These are phyloP conservation scores for Colletotrichum sp. DNA, from an alignment of 2,329 filamentous ascomycete species.

Conservation along the genomic window DNA sequence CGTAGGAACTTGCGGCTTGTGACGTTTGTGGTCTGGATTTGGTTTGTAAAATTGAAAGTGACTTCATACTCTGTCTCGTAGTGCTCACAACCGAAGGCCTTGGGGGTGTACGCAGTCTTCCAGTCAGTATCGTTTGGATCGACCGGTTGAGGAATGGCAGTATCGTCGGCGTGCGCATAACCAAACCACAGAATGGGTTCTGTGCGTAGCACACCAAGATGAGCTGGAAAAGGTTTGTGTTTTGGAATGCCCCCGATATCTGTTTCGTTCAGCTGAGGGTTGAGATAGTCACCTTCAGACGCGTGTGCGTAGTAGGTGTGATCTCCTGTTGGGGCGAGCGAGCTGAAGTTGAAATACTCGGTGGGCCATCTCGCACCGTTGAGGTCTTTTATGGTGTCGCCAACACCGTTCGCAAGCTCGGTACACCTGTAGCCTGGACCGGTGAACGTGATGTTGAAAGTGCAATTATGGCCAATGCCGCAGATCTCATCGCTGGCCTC, in stretches of 20 bases:
- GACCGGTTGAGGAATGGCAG: constrained; percentile 19
- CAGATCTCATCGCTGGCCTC: constrained; percentile 36
- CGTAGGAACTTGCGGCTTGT: constrained; percentile 23
- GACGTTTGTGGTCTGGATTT: constrained; percentile 28
- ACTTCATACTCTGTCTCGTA: constrained; percentile 37
- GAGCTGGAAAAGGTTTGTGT: constrained; percentile 22
- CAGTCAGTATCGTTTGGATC: constrained; percentile 27
- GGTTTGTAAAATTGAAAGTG: constrained; percentile 29
- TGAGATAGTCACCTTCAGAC: constrained; percentile 31
- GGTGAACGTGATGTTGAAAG: constrained; percentile 35
- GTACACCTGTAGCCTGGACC: constrained; percentile 41
- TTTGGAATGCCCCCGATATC: constrained; percentile 30
- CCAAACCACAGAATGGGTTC: constrained; percentile 42
- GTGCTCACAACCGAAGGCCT: constrained; percentile 38
- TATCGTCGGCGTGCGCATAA: constrained; percentile 30
- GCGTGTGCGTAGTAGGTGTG: constrained; percentile 34
- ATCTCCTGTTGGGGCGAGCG: constrained; percentile 32
- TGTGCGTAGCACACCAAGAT: constrained; percentile 36
- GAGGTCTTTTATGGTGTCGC: constrained; percentile 24
- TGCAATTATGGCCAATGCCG: constrained; percentile 38
- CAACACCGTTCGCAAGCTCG: constrained; percentile 31
- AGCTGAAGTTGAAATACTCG: constrained; percentile 25
- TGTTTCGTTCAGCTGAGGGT: constrained; percentile 26
- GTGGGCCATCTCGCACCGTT: constrained; percentile 26
- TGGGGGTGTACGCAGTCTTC: constrained; percentile 33